Percentiles rank a stretch among this genome's conserved stretches.
phyloP scores from a whole-genome alignment of 2,329 filamentous ascomycete species.

The Uncinocarpus reesii region DNA sequence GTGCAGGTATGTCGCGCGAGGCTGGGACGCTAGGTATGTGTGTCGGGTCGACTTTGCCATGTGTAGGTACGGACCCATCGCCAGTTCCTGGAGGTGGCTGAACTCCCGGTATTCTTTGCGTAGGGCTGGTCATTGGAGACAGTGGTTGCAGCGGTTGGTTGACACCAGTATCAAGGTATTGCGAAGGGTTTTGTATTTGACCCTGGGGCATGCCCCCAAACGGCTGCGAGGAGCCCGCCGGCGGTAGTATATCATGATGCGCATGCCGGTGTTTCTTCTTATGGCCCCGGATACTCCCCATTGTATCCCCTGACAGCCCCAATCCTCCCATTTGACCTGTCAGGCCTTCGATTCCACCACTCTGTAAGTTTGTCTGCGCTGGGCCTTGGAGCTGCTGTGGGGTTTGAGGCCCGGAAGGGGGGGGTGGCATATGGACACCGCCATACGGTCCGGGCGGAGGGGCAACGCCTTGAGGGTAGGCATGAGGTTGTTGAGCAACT shows the following conservation, averaged over 20 bases:
- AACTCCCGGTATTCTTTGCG: constrained; percentile 18
- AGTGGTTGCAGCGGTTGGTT: constrained; percentile 29
- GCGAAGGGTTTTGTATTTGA: constrained; percentile 40
- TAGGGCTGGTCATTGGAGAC: constrained; percentile 20
- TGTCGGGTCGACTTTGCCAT: constrained; percentile 74
- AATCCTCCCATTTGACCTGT: constrained; percentile 47
- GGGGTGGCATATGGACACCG: neutral
- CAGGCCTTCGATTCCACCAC: constrained; percentile 33
- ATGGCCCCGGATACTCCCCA: constrained; percentile 34
- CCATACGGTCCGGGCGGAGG: constrained; percentile 22
- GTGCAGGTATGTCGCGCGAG: constrained; percentile 70
- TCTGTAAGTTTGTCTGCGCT: constrained; percentile 13
- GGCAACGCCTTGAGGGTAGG: constrained; percentile 28
- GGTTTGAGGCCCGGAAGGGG: neutral
- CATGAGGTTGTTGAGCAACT: constrained; percentile 29
- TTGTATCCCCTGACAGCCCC: constrained; percentile 49
- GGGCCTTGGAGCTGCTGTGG: constrained; percentile 13
- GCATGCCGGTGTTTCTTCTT: constrained; percentile 95
- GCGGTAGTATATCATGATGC: constrained; percentile 72
- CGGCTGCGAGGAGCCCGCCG: constrained; percentile 54
- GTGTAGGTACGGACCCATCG: constrained; percentile 51
- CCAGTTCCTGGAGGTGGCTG: constrained; percentile 34
- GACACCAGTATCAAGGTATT: constrained; percentile 50
- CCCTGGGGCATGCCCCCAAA: constrained; percentile 58
- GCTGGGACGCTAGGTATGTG: constrained; percentile 84